Base-by-base conservation (phyloP, 176 grass and related monocot species). In the Triticum urartu region DNA sequence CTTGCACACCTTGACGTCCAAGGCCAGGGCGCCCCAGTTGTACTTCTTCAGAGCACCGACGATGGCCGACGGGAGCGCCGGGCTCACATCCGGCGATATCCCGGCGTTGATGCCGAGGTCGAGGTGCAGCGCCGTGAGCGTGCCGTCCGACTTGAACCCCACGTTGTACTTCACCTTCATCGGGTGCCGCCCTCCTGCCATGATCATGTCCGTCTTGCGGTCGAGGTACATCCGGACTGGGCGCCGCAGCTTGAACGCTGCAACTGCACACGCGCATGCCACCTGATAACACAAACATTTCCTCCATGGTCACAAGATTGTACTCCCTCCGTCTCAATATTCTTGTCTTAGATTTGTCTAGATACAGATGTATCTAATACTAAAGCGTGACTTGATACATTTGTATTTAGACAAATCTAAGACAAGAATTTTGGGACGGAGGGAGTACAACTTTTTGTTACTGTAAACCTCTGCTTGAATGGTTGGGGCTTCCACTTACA, bases 141-240 rank as follows among this genome's bases (percentile, higher is more conserved):
- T 94, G 64, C 94, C 94, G 52, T 97, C 88, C 4, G 89, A 87
- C 43, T 97, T 97, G 90, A 97, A 97, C 64, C 94, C 94, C 4
- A 97, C 90, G 3, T 78, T 63, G 47, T 94, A 97, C 68, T 89
- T 83, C 42, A 35, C 92, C 77, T 97, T 87, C 83, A 90, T 97
- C 33, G 94, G 94, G 88, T 97, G 90, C 61, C 94, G 86, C 17
- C 94, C 94, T 32, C 89, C 94, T 3, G 89, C 75, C 20, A 97
- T 91, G 75, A 94, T 78, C 90, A 97, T 97, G 64, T 97, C 94
- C 20, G 94, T 94, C 77, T 94, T 87, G 17, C 94, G 90, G 35
- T 97, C 94, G 0, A 97, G 68, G 72, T 94, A 97, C 92, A 97
- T 97, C 62, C 87, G 78, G 39, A 97, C 90, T 5, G 94, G 94